Evolutionary conservation across 352 stramenopile genomes (phyloP).

Genomic region (Elongisporangium senticosum): DNA sequence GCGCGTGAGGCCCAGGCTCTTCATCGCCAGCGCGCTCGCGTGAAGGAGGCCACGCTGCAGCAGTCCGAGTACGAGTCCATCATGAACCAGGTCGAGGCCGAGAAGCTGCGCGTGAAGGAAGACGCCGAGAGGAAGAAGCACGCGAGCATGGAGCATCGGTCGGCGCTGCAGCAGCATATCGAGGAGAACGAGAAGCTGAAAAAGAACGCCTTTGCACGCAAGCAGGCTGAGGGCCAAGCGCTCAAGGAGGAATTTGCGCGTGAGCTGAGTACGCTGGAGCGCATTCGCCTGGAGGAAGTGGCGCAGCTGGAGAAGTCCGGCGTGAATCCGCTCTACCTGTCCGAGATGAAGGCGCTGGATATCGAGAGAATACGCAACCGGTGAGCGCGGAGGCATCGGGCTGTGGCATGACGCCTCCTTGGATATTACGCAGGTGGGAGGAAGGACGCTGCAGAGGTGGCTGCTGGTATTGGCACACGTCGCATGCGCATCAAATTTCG

Average conservation of each 20-base stretch:
- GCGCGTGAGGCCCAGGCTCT: slow-evolving; percentile 61
- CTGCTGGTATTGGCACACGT: background rate
- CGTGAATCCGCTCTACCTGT: slow-evolving; percentile 88
- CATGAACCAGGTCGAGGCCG: slow-evolving; percentile 73
- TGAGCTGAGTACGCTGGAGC: slow-evolving; percentile 86
- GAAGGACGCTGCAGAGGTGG: background rate
- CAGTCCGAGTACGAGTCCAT: slow-evolving; percentile 88
- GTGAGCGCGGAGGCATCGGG: slow-evolving; percentile 8
- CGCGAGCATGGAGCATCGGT: slow-evolving; percentile 60
- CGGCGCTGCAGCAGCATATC: slow-evolving; percentile 88
- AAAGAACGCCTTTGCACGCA: slow-evolving; percentile 63
- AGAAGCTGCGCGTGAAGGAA: slow-evolving; percentile 45
- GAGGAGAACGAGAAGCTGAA: slow-evolving; percentile 76
- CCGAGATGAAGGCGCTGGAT: slow-evolving; percentile 90
- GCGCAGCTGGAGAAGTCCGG: slow-evolving; percentile 79
- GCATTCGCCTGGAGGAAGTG: slow-evolving; percentile 86
- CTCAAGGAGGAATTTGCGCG: slow-evolving; percentile 69
- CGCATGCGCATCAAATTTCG: background rate
- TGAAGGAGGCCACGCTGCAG: slow-evolving; percentile 79
- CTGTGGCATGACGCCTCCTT: no score
- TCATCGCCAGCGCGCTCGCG: slow-evolving; percentile 61
- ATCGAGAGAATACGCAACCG: slow-evolving; percentile 67
- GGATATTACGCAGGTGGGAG: no score
- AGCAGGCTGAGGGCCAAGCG: slow-evolving; percentile 62
- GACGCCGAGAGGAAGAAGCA: slow-evolving; percentile 66